These are phyloP conservation scores for Jackrogersella minutella DNA, from an alignment of 495 filamentous ascomycete species.

Conservation along the genomic window DNA sequence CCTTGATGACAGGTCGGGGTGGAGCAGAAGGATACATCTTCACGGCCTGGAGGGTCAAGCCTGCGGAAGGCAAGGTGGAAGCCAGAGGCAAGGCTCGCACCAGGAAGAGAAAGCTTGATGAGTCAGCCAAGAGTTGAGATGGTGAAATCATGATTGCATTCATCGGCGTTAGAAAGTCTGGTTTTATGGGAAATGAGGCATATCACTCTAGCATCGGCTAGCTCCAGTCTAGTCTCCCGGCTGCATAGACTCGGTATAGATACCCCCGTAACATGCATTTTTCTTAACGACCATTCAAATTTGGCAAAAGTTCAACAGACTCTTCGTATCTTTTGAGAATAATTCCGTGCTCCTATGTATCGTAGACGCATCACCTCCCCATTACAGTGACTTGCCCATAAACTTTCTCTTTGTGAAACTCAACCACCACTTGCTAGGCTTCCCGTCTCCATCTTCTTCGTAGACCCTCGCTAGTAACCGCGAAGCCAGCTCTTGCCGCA, in stretches of 20 bases:
- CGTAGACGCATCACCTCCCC: constrained; percentile 2
- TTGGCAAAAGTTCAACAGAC: background rate
- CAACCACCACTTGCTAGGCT: constrained; percentile 98
- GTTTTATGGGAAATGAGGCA: constrained; percentile 1
- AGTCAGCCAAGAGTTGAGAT: constrained; percentile 5
- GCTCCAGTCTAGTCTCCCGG: constrained; percentile 13
- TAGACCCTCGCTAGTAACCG: constrained; percentile 87
- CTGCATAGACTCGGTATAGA: constrained; percentile 22
- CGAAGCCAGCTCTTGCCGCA: constrained; percentile 86
- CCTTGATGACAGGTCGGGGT: constrained; percentile 86
- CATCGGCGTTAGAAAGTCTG: constrained; percentile 16
- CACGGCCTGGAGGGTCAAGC: constrained; percentile 80
- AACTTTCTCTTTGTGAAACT: constrained; percentile 99
- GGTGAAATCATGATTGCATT: constrained; percentile 11
- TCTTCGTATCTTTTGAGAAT: constrained; percentile 1
- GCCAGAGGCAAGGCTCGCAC: constrained; percentile 80
- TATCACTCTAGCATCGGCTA: constrained; percentile 24
- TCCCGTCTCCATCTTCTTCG: constrained; percentile 75
- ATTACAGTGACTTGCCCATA: constrained; percentile 90
- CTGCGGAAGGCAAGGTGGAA: constrained; percentile 76
- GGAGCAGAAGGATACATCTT: constrained; percentile 93
- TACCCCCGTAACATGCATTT: constrained; percentile 28
- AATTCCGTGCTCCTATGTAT: constrained; percentile 1
- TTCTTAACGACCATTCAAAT: background rate
- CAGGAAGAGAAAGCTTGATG: constrained; percentile 62